These are phyloP conservation scores for Hericium alpestre DNA, from an alignment of 768 basidiomycete species.

Conservation along the genomic window DNA sequence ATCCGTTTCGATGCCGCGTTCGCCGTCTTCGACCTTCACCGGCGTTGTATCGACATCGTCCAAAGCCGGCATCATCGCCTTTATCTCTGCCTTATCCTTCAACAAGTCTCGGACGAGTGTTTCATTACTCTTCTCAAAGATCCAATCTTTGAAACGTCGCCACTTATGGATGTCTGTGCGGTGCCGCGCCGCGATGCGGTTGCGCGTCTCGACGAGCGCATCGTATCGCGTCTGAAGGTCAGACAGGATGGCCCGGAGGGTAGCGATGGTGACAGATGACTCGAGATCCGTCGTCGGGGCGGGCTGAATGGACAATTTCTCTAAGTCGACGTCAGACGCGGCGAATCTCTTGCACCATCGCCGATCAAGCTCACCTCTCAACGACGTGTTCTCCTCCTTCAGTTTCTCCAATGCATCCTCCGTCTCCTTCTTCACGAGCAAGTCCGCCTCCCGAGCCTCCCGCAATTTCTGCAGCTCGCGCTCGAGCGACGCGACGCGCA, in stretches of 20 bases:
- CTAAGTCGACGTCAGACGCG: not conserved
- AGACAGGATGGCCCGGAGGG: not conserved
- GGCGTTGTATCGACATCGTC: too few species aligned
- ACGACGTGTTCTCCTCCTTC: not conserved
- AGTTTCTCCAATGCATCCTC: not conserved
- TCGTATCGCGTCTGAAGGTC: not conserved
- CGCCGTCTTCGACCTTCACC: too few species aligned
- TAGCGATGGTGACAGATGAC: not conserved
- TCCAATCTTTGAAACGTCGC: slow-evolving; percentile 7
- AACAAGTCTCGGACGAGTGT: too few species aligned
- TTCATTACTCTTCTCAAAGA: not conserved
- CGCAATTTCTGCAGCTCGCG: not conserved
- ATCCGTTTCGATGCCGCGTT: too few species aligned
- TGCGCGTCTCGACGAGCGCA: not conserved
- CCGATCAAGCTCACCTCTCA: not conserved
- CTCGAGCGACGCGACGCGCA: not conserved
- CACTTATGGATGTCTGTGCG: not conserved
- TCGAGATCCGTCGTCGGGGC: not conserved
- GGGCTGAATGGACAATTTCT: not conserved
- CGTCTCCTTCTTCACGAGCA: not conserved
- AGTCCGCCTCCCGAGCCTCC: not conserved
- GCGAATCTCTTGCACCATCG: not conserved
- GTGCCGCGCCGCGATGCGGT: not conserved
- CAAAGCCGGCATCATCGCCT: too few species aligned
- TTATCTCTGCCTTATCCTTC: too few species aligned